Evolutionary conservation across 129 eudicot genomes (phyloP).

Genomic region (Rutidosis leptorrhynchoides): DNA sequence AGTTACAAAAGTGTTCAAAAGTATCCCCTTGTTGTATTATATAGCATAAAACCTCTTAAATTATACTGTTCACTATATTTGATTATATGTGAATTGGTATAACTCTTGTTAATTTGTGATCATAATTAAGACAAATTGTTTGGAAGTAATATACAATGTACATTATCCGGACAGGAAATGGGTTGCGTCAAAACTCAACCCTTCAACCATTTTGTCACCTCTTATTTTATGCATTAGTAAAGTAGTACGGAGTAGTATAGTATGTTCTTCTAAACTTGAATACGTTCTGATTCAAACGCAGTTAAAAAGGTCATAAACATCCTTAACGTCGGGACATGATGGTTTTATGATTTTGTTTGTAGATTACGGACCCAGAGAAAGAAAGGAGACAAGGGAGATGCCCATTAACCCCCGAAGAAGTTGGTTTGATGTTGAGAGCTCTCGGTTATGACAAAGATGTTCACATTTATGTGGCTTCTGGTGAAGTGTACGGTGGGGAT

Average conservation of each 20-base stretch:
- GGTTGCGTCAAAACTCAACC: background rate
- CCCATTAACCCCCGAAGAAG: constrained; percentile 93
- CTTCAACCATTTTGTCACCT: background rate
- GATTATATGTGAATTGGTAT: background rate
- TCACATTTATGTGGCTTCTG: constrained; percentile 82
- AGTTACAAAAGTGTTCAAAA: background rate
- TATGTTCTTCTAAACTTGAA: background rate
- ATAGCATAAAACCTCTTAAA: background rate
- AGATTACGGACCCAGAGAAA: constrained; percentile 67
- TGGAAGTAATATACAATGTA: background rate
- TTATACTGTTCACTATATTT: background rate
- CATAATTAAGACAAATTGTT: background rate
- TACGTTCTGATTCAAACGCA: background rate
- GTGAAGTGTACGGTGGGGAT: constrained; percentile 81
- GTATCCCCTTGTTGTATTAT: background rate
- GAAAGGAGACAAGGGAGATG: constrained; percentile 89
- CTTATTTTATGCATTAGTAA: background rate
- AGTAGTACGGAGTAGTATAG: too few relatives aligned
- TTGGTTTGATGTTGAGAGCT: constrained; percentile 81
- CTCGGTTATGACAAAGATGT: constrained; percentile 63
- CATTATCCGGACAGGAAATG: background rate
- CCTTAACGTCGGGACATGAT: background rate
- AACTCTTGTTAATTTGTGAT: background rate
- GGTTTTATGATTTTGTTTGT: constrained; percentile 20
- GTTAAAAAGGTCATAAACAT: background rate